phyloP scores from a whole-genome alignment of 192 early-diverging fungal genomes.

The Geosiphon pyriformis region DNA sequence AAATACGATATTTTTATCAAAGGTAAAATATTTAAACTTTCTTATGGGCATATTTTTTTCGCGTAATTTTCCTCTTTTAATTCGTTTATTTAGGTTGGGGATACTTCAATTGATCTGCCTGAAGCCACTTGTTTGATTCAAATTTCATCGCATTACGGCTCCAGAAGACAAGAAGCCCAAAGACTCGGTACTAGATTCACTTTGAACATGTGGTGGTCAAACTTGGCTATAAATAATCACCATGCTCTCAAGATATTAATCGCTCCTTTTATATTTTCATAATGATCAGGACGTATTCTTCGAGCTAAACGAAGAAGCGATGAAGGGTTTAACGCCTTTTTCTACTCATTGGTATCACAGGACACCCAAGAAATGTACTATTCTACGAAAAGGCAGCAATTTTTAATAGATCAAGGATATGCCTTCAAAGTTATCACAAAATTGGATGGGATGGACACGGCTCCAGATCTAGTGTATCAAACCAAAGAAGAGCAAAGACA shows the following conservation, averaged over 20 bases:
- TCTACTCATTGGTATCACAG: slow-evolving; percentile 96
- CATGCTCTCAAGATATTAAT: too few species aligned
- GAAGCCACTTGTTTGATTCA: slow-evolving; percentile 98
- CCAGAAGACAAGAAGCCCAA: slow-evolving; percentile 97
- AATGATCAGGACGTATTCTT: slow-evolving; percentile 66
- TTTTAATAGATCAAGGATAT: slow-evolving; percentile 99
- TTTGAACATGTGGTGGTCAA: neutral
- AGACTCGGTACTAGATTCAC: slow-evolving; percentile 51
- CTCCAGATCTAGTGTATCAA: slow-evolving; percentile 70
- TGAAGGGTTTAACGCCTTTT: slow-evolving; percentile 95
- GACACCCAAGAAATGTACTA: slow-evolving; percentile 99
- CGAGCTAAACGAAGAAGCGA: slow-evolving; percentile 91
- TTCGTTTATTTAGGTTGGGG: slow-evolving; percentile 62
- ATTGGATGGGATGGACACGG: slow-evolving; percentile 85
- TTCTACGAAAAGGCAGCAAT: slow-evolving; percentile 97
- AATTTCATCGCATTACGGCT: slow-evolving; percentile 97
- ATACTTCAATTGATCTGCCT: slow-evolving; percentile 98
- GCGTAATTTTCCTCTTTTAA: too few species aligned
- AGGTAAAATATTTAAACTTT: slow-evolving; percentile 24
- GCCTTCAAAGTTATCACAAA: slow-evolving; percentile 98
- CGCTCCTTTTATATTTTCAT: neutral
- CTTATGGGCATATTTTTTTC: neutral
- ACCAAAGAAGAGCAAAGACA: slow-evolving; percentile 70
- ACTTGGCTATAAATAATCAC: neutral
- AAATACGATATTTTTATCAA: slow-evolving; percentile 86